A percentile compares a stretch with the other conserved stretches of the same genome.
Conservation (phyloP, 305 asterid species). For the Salvia sclarea region DNA sequence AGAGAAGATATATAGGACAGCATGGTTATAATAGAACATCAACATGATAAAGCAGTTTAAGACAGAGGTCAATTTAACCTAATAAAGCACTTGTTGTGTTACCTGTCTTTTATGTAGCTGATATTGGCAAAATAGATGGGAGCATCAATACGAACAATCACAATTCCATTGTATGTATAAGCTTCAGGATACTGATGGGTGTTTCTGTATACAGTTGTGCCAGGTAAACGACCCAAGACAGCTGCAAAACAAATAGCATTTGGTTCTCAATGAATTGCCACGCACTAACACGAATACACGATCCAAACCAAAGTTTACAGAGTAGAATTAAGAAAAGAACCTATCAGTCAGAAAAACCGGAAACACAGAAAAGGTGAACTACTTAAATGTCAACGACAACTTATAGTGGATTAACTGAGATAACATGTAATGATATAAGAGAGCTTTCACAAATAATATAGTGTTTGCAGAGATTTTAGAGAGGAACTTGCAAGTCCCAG, state of each 20-base stretch:
- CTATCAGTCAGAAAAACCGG: not conserved
- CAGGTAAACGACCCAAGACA: slow-evolving; percentile 96
- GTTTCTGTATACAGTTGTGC: slow-evolving; percentile 91
- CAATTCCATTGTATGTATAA: slow-evolving; percentile 93
- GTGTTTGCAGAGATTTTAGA: too few relatives aligned
- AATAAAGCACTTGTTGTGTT: slow-evolving; percentile 13
- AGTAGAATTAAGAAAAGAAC: slow-evolving; percentile 1
- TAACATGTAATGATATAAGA: not conserved
- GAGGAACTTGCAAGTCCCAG: too few relatives aligned
- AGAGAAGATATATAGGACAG: slow-evolving; percentile 24
- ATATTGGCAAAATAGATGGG: slow-evolving; percentile 95
- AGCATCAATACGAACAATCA: slow-evolving; percentile 92
- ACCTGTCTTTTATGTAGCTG: slow-evolving; percentile 95
- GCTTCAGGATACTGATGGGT: slow-evolving; percentile 95
- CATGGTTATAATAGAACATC: slow-evolving; percentile 13
- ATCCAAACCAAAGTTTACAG: slow-evolving; percentile 7
- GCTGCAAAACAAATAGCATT: slow-evolving; percentile 53
- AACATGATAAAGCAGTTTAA: slow-evolving; percentile 6
- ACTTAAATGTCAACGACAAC: not conserved
- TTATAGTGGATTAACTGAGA: not conserved
- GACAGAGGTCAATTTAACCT: not conserved
- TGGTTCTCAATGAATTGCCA: slow-evolving; percentile 19
- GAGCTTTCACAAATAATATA: too few relatives aligned
- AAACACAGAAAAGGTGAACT: not conserved
- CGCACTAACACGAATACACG: slow-evolving; percentile 20